These are phyloP conservation scores for Boletus speciosus DNA, from an alignment of 768 basidiomycete genomes.

Conservation along the genomic window DNA sequence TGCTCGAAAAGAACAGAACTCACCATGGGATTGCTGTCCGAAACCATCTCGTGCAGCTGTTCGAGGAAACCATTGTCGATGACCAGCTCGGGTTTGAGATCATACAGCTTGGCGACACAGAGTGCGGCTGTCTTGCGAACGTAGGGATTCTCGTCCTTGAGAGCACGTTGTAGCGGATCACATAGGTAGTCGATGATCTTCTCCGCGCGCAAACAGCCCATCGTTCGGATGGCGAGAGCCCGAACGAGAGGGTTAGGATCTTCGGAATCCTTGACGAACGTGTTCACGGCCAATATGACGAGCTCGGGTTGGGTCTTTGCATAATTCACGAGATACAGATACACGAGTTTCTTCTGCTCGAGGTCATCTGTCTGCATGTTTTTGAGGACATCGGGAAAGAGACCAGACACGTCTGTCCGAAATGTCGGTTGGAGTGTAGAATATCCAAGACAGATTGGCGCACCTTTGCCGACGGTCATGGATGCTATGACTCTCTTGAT, in stretches of 20 bases:
- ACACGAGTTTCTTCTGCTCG: conserved; percentile 99
- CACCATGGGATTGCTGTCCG: conserved; percentile 97
- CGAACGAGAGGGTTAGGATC: conserved; percentile 96
- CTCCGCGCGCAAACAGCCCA: conserved; percentile 95
- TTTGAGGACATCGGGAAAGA: conserved; percentile 98
- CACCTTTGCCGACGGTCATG: conserved; percentile 99
- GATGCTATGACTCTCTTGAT: conserved; percentile 97
- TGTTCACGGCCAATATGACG: conserved; percentile 98
- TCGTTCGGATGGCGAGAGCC: conserved; percentile 94
- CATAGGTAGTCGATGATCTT: conserved; percentile 99
- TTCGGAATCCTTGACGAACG: conserved; percentile 96
- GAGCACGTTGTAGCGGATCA: conserved; percentile 86
- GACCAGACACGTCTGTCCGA: conserved; percentile 74
- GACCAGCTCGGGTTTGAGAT: conserved; percentile 92
- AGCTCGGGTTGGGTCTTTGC: conserved; percentile 98
- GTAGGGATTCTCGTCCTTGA: conserved; percentile 96
- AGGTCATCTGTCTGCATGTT: conserved; percentile 99
- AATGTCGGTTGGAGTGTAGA: conserved; percentile 5
- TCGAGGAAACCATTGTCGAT: conserved; percentile 93
- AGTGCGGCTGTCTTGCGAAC: conserved; percentile 97
- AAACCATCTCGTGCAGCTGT: conserved; percentile 86
- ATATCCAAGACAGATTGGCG: conserved; percentile 15
- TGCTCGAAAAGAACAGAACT: conserved; percentile 15
- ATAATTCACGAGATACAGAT: conserved; percentile 98
- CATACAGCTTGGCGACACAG: conserved; percentile 96